These are phyloP conservation scores for Fraxinus platypoda DNA, from an alignment of 305 asterid species.

Conservation along the genomic window DNA sequence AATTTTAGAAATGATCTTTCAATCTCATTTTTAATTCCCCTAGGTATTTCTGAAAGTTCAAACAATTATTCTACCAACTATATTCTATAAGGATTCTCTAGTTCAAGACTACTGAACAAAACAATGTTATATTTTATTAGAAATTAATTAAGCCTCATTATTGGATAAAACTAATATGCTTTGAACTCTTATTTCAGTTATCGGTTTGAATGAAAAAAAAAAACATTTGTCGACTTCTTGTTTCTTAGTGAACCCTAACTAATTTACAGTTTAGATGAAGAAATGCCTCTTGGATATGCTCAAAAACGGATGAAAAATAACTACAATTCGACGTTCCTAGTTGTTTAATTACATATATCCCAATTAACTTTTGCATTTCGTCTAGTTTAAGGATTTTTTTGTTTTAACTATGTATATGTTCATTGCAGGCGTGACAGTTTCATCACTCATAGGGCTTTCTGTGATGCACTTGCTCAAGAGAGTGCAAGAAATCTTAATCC, in stretches of 20 bases:
- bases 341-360: neutral
- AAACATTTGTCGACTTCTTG: neutral
- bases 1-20: constrained; percentile 25
- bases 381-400: neutral
- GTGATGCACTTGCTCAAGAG: constrained; percentile 89
- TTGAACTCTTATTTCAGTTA: neutral
- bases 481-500: constrained; percentile 60
- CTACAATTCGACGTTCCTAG: neutral
- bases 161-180: neutral
- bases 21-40: neutral
- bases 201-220: neutral
- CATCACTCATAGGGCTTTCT: constrained; percentile 83
- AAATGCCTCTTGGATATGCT: neutral
- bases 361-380: too few species aligned
- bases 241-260: neutral
- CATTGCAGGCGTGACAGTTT: constrained; percentile 77
- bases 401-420: neutral
- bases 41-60: neutral
- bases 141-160: neutral
- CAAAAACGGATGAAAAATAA: neutral
- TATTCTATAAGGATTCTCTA: constrained; percentile 34
- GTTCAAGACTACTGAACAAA: constrained; percentile 33
- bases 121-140: constrained; percentile 15
- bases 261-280: neutral
- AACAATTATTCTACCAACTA: constrained; percentile 33